phyloP scores from a whole-genome alignment of 345 rosid genomes.

The Litchi chinensis region DNA sequence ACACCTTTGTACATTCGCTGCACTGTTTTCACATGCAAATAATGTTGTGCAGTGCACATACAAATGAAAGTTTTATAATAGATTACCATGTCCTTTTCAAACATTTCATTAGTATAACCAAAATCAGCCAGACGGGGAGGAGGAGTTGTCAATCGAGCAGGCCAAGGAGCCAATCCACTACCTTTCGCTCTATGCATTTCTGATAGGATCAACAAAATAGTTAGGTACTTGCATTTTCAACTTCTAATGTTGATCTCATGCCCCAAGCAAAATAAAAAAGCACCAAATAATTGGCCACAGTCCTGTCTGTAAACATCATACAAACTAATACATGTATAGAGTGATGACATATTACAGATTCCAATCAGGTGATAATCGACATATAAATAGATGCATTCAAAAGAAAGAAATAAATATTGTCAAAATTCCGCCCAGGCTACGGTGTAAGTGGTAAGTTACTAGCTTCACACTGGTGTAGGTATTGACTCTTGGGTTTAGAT shows the following conservation, averaged over 20 bases:
- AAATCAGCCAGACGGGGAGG: conserved; percentile 42
- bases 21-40: background rate
- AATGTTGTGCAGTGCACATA: background rate
- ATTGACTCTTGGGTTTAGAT: background rate
- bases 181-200: conserved; percentile 20
- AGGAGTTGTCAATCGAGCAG: conserved; percentile 36
- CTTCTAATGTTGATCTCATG: background rate
- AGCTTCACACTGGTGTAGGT: background rate
- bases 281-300: background rate
- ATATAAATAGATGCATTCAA: background rate
- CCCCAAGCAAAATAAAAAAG: background rate
- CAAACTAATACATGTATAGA: background rate
- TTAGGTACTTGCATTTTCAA: background rate
- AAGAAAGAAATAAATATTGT: background rate
- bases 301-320: background rate
- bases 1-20: background rate
- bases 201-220: background rate
- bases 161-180: conserved; percentile 48
- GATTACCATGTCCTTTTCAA: conserved; percentile 43
- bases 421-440: background rate
- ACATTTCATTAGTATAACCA: conserved; percentile 38
- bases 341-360: background rate
- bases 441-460: background rate
- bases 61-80: background rate
- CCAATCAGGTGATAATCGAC: background rate